These are phyloP conservation scores for Thelonectria discophora DNA, from an alignment of 2,329 filamentous ascomycete genomes.

Conservation along the genomic window DNA sequence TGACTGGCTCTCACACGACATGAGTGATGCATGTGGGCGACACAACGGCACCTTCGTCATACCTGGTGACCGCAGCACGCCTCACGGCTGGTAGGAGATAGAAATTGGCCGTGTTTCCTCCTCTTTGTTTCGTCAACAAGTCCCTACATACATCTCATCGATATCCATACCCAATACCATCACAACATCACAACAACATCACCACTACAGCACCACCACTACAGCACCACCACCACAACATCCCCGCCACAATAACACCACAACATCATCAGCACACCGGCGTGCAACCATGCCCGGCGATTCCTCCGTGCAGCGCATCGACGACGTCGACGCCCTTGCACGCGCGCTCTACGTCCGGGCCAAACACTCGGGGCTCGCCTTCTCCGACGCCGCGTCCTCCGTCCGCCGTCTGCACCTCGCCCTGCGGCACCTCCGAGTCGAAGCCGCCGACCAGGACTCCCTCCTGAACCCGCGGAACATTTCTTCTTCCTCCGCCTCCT, in stretches of 20 bases:
- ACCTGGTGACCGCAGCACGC: too few relatives aligned
- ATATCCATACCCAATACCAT: not conserved
- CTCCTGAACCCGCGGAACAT: slow-evolving; percentile 57
- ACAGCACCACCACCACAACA: not conserved
- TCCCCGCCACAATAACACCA: not conserved
- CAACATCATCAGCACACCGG: not conserved
- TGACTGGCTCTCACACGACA: too few relatives aligned
- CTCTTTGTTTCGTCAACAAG: too few relatives aligned
- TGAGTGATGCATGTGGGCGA: too few relatives aligned
- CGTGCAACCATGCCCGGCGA: slow-evolving; percentile 42
- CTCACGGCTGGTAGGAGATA: too few relatives aligned
- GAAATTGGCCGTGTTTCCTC: too few relatives aligned
- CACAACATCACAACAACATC: not conserved
- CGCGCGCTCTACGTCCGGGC: slow-evolving; percentile 64
- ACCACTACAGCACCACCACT: not conserved
- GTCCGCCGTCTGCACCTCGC: slow-evolving; percentile 64
- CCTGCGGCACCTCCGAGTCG: slow-evolving; percentile 65
- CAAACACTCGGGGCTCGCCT: slow-evolving; percentile 55
- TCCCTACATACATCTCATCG: too few relatives aligned
- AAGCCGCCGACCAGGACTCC: slow-evolving; percentile 66
- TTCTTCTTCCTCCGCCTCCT: slow-evolving; percentile 42
- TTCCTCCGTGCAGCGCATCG: slow-evolving; percentile 57
- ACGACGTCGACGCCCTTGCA: slow-evolving; percentile 64
- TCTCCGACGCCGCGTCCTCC: slow-evolving; percentile 58
- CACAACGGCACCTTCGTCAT: too few relatives aligned